Evolutionary conservation across 768 basidiomycete genomes (phyloP), one percentile per base, ranked within the genome.

Genomic region (Imleria badia): DNA sequence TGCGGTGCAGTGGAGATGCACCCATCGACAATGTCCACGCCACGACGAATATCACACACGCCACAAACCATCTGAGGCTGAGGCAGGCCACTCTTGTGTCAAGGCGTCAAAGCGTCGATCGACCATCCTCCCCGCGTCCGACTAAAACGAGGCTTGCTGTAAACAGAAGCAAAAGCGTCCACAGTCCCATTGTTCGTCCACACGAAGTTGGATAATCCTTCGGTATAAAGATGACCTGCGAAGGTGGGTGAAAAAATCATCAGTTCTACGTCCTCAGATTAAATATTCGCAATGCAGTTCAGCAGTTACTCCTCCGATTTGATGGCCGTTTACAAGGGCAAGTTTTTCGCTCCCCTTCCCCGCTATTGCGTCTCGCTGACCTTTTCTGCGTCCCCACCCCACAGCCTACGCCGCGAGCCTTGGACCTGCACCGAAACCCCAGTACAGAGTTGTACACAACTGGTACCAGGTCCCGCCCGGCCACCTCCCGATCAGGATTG

Each of bases 401-500:
- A 5, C 29, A 65, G 63, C 52, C 20, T 56, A 59, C 33, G 54
- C 51, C 1, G 42, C 50, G 6, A 54, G 39, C 44, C 45, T 65
- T 20, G 54, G 30, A 17, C 49, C 60, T 14, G 17, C 47, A 0
- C 31, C 33, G 2, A 19, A n/a, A 26, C 60, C 50, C 5, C 44
- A 54, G 20, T 64, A 65, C 31, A 33, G 17, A 1, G 19, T 51
- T 12, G 3, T 65, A 17, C 62, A 62, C 19, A 36, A 22, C 3
- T 30, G 11, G 23, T n/a, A 52, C 3, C 59, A 49, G 29, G 56
- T 65, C 6, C 63, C 63, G 5, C 1, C 17, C 0, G 54, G 63
- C 9, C 23, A 44, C 35, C 63, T 64, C 19, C 60, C 60, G 7
- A 64, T 65, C 15, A 34, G 22, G 17, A 40, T 64, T 14, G 52